A percentile compares a stretch with the other conserved stretches of the same genome.
Conservation (phyloP, 1,139 yeast genomes). For the Geotrichum siamense region DNA sequence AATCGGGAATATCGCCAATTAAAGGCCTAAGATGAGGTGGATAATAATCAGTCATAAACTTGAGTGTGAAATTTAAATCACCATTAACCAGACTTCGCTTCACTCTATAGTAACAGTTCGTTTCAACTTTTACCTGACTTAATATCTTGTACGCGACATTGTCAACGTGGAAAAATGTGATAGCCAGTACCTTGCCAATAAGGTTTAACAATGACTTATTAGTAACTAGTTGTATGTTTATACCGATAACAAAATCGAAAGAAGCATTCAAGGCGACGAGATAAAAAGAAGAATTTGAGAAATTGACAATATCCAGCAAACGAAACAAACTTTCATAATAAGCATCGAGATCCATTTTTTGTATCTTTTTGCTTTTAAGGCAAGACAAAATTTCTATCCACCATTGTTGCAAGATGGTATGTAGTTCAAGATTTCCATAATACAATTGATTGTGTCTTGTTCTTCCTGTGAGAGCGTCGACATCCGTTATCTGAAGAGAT, state of each 20-base stretch:
- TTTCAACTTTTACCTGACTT: conserved; percentile 48
- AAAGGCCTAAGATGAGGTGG: conserved; percentile 27
- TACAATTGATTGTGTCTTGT: conserved; percentile 24
- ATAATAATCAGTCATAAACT: conserved; percentile 22
- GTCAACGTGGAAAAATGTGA: conserved; percentile 53
- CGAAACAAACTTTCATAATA: conserved; percentile 69
- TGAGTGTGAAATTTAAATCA: conserved; percentile 19
- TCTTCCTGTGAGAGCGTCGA: too few species aligned
- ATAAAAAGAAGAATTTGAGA: not conserved
- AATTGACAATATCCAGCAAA: conserved; percentile 2
- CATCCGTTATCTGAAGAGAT: not conserved
- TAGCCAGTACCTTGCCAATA: conserved; percentile 73
- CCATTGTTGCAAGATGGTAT: conserved; percentile 47
- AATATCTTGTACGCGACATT: conserved; percentile 57
- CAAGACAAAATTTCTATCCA: conserved; percentile 53
- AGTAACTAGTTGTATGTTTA: conserved; percentile 27
- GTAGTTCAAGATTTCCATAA: conserved; percentile 23
- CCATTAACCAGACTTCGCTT: conserved; percentile 27
- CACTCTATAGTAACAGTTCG: conserved; percentile 37
- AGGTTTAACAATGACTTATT: conserved; percentile 52
- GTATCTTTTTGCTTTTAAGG: conserved; percentile 33
- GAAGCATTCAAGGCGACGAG: not conserved
- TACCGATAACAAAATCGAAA: not conserved
- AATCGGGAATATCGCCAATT: conserved; percentile 20
- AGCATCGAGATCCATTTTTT: conserved; percentile 48